Evolutionary conservation across 352 stramenopile genomes (phyloP), one percentile per base, ranked within the genome.

Genomic region (Phytophthora megakarya): DNA sequence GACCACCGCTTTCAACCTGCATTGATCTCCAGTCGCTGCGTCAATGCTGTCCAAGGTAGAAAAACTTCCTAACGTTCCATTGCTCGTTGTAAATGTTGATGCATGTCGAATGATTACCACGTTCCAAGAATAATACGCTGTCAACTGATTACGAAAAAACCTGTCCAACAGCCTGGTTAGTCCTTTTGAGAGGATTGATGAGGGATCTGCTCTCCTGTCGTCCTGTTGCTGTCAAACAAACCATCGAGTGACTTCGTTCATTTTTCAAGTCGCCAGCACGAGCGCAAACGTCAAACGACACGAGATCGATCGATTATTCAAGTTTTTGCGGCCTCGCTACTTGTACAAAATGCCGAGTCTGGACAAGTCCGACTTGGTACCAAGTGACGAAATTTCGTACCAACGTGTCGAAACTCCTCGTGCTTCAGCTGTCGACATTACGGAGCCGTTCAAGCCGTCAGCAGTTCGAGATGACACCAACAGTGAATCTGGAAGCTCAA

Each of bases 401-500:
- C 48, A 55, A 11, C 30, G 23, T 0, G 32, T 67, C 15, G 58
- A 61, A 21, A 67, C 58, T 18, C 49, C 58, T 44, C 48, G 58
- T 1, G 12, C 37, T 6, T 39, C 56, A 3, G 19, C 32, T 10
- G 39, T 73, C 10, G 44, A 57, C n/a, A 42, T 64, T 22, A 42
- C 32, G 37, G 47, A 49, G 12, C 28, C 46, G 19, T 54, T n/a
- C 43, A 26, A 38, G 33, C 16, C 12, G 7, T 21, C 38, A 52
- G 9, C 51, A 69, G 11, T n/a, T n/a, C n/a, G n/a, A n/a, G 23
- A 64, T 16, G 53, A 12, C n/a, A 61, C 50, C 42, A 57, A n/a
- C 48, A 74, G 48, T 38, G 57, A 69, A 26, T 69, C 54, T 0
- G 40, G 42, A 15, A 59, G 45, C 37, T 55, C 55, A 16, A 49